Percentiles rank a stretch among this genome's conserved stretches.
phyloP scores from a whole-genome alignment of 2,329 filamentous ascomycete species.

The Fusarium buharicum region DNA sequence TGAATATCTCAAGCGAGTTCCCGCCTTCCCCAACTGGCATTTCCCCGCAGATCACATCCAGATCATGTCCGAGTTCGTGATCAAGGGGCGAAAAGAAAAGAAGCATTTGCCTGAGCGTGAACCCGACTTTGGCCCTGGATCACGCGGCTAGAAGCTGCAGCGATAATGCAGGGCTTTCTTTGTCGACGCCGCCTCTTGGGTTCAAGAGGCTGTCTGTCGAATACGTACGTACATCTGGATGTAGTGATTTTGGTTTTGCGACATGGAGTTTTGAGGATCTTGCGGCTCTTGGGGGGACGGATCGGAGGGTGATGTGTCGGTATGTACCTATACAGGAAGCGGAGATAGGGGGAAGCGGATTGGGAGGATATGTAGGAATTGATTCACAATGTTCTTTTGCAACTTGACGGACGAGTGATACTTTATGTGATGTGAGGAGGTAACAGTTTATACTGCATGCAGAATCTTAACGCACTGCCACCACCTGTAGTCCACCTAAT shows the following conservation, averaged over 20 bases:
- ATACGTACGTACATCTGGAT: slow-evolving; percentile 50
- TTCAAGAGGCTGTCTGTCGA: slow-evolving; percentile 31
- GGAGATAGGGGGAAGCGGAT: slow-evolving; percentile 32
- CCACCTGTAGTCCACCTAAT: too few relatives aligned
- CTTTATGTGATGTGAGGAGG: background rate
- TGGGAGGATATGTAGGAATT: slow-evolving; percentile 45
- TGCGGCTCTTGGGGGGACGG: slow-evolving; percentile 43
- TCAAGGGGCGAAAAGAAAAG: slow-evolving; percentile 87
- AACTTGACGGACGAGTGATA: slow-evolving; percentile 12
- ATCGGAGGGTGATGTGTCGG: slow-evolving; percentile 34
- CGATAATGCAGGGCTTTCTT: slow-evolving; percentile 15
- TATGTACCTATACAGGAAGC: slow-evolving; percentile 40
- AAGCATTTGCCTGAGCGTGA: slow-evolving; percentile 73
- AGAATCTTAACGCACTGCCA: too few relatives aligned
- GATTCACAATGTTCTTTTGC: slow-evolving; percentile 41
- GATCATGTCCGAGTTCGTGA: slow-evolving; percentile 87
- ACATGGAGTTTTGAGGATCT: slow-evolving; percentile 53
- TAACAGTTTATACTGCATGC: too few relatives aligned
- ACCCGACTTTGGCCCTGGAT: slow-evolving; percentile 66
- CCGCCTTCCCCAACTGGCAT: slow-evolving; percentile 93
- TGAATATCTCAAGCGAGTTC: slow-evolving; percentile 84
- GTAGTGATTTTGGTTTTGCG: slow-evolving; percentile 54
- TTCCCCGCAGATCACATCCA: slow-evolving; percentile 94
- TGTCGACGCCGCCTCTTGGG: slow-evolving; percentile 5
- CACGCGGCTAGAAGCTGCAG: slow-evolving; percentile 45